Conservation (phyloP, 257 asterid species). For the Apocynum venetum region DNA sequence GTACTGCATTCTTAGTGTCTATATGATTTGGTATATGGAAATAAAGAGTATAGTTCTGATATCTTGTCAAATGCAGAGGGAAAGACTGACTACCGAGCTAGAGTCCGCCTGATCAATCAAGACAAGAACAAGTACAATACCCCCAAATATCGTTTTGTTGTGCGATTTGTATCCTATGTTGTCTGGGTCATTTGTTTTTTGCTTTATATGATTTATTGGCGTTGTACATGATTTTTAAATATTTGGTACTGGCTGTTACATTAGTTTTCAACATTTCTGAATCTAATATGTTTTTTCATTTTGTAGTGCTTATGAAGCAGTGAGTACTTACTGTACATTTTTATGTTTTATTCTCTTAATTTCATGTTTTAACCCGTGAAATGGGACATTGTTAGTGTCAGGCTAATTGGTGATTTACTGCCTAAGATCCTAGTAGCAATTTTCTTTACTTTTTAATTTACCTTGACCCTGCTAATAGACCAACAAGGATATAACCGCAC, state of each 20-base stretch:
- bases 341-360: not conserved
- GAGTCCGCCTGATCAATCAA: slow-evolving; percentile 79
- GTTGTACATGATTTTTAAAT: not conserved
- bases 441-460: not conserved
- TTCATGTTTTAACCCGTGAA: not conserved
- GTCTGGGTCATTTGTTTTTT: not conserved
- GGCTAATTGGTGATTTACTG: not conserved
- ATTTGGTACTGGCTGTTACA: not conserved
- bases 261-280: not conserved
- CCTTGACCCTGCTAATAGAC: slow-evolving; percentile 49
- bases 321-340: not conserved
- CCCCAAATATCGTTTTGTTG: slow-evolving; percentile 73
- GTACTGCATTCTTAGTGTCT: not conserved
- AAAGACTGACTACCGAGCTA: slow-evolving; percentile 80
- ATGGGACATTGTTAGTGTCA: not conserved
- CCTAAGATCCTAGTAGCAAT: not conserved
- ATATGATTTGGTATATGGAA: not conserved
- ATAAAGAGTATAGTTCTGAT: not conserved
- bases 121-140: slow-evolving; percentile 83
- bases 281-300: not conserved
- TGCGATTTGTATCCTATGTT: slow-evolving; percentile 64
- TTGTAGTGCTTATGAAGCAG: not conserved
- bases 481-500: slow-evolving; percentile 71
- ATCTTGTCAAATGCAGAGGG: slow-evolving; percentile 47
- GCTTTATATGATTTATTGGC: too few species aligned